Percentiles rank a stretch among this genome's conserved stretches.
These are phyloP conservation scores for Kernera saxatilis DNA, from an alignment of 345 rosid species.

Conservation along the genomic window DNA sequence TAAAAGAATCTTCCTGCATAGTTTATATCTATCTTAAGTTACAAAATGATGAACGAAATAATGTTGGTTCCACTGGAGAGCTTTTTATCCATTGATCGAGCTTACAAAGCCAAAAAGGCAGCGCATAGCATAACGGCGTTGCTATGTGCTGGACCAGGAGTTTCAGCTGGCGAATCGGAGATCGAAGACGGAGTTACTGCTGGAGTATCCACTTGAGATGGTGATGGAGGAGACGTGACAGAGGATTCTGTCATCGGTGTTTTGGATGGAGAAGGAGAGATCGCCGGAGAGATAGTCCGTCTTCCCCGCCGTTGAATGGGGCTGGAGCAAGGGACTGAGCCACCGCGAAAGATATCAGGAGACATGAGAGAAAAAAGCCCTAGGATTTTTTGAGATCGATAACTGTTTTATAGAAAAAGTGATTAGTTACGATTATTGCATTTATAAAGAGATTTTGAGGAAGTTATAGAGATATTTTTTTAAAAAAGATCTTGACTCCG, in stretches of 20 bases:
- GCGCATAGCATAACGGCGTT: slow-evolving; percentile 9
- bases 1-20: background rate
- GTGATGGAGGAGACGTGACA: slow-evolving; percentile 1
- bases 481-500: too few relatives aligned
- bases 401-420: too few relatives aligned
- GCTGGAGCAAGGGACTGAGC: slow-evolving; percentile 26
- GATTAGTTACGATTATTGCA: too few relatives aligned
- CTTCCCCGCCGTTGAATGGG: slow-evolving; percentile 12
- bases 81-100: background rate
- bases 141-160: slow-evolving; percentile 18
- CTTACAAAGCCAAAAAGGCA: slow-evolving; percentile 9
- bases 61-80: background rate
- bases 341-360: background rate
- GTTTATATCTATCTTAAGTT: background rate
- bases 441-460: too few relatives aligned
- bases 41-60: background rate
- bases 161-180: slow-evolving; percentile 8
- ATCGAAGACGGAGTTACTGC: slow-evolving; percentile 5
- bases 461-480: too few relatives aligned
- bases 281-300: background rate
- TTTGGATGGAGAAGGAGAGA: slow-evolving; percentile 3
- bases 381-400: background rate
- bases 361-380: background rate
- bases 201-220: slow-evolving; percentile 2
- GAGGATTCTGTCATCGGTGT: background rate